Conservation (phyloP, 2,329 filamentous ascomycete genomes). For the Gremmenia infestans region DNA sequence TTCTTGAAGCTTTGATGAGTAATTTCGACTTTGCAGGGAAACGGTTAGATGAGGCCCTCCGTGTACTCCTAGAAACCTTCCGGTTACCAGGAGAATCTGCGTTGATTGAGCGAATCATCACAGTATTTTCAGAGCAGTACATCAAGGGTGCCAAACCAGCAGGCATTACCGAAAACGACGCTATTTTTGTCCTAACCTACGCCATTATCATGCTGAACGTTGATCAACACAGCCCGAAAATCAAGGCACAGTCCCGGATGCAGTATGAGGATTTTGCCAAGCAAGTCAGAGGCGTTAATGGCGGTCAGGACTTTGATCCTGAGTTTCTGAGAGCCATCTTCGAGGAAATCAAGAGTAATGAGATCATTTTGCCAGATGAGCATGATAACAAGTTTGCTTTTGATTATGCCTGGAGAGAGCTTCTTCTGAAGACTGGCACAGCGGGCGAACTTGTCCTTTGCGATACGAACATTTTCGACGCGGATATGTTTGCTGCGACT, state of each 20-base stretch:
- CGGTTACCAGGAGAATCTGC: conserved; percentile 88
- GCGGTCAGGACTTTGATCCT: conserved; percentile 73
- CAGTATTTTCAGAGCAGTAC: conserved; percentile 81
- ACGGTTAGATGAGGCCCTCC: conserved; percentile 83
- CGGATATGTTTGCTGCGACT: conserved; percentile 94
- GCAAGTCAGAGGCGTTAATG: conserved; percentile 89
- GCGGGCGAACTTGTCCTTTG: conserved; percentile 71
- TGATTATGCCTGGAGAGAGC: conserved; percentile 95
- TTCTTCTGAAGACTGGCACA: conserved; percentile 77
- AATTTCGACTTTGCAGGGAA: conserved; percentile 85
- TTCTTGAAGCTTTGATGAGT: conserved; percentile 78
- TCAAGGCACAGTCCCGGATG: conserved; percentile 79
- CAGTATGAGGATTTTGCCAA: conserved; percentile 73
- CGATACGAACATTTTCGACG: conserved; percentile 91
- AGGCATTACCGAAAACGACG: conserved; percentile 78
- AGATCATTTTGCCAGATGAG: conserved; percentile 95
- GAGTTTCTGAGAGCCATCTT: conserved; percentile 85
- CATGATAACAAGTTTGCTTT: conserved; percentile 96
- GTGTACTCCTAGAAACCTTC: conserved; percentile 85
- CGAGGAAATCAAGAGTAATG: conserved; percentile 83
- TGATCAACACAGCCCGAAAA: conserved; percentile 91
- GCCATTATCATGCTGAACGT: conserved; percentile 98
- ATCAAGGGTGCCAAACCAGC: conserved; percentile 63
- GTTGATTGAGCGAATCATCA: conserved; percentile 89
- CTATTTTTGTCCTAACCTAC: conserved; percentile 86